phyloP scores from a whole-genome alignment of 1,284 basidiomycete species.

The Cryptococcus neoformans region DNA sequence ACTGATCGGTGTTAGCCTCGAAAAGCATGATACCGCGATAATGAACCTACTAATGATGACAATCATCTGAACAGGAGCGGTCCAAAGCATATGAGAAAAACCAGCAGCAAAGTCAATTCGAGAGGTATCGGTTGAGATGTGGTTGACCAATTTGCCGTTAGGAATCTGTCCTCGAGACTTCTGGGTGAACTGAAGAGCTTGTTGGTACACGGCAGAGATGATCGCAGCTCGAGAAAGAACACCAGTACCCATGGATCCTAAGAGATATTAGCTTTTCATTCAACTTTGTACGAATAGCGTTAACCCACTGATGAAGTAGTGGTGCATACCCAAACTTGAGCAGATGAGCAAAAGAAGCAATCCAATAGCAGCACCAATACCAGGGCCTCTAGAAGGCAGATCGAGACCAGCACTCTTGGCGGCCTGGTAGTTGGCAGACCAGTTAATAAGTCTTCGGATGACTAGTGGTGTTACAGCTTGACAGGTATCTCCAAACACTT shows the following conservation, averaged over 20 bases:
- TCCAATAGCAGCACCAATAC: slow-evolving; percentile 69
- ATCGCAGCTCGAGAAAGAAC: slow-evolving; percentile 81
- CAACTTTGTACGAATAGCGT: slow-evolving; percentile 3
- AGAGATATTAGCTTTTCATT: background rate
- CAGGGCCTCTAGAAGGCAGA: slow-evolving; percentile 62
- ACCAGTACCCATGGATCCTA: slow-evolving; percentile 63
- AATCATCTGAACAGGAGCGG: slow-evolving; percentile 57
- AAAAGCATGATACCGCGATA: background rate
- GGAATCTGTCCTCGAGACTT: slow-evolving; percentile 78
- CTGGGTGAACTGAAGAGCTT: slow-evolving; percentile 64
- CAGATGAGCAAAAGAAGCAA: slow-evolving; percentile 69
- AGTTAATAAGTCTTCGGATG: slow-evolving; percentile 76
- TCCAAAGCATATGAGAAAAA: slow-evolving; percentile 60
- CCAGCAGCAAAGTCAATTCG: slow-evolving; percentile 86
- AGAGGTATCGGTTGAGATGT: slow-evolving; percentile 78
- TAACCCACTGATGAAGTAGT: slow-evolving; percentile 57
- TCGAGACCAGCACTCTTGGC: slow-evolving; percentile 49
- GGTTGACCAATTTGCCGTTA: slow-evolving; percentile 73
- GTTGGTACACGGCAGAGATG: slow-evolving; percentile 75
- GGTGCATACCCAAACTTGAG: slow-evolving; percentile 67
- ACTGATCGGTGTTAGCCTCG: slow-evolving; percentile 24
- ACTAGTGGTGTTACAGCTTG: slow-evolving; percentile 72
- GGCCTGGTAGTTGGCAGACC: slow-evolving; percentile 63
- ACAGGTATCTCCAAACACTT: slow-evolving; percentile 67
- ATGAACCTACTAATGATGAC: slow-evolving; percentile 25